Base-by-base conservation (phyloP, 1,139 yeast genomes). In the Hemisphaericaspora lyxosophila region DNA sequence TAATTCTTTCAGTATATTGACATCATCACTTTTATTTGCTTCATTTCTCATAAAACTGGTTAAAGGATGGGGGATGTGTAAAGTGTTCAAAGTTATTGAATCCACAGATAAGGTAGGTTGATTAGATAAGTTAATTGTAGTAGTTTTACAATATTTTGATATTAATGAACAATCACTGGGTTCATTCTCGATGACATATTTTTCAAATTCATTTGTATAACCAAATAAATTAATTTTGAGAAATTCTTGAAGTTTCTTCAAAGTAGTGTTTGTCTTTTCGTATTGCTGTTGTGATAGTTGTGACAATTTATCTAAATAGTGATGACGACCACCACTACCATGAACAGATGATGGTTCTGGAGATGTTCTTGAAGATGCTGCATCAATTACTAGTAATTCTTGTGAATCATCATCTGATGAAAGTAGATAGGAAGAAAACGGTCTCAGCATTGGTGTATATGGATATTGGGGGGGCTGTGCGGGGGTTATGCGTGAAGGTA, bases 11-110 rank as follows among this genome's bases (percentile, higher is more conserved):
- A 57, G 47, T 12, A 73, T 61, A 34, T 59, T 56, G 3, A 52
- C 40, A 32, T 43, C 60, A 20, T 3, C 5, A 20, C 11, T 20
- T 30, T 45, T 57, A 38, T 55, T 62, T 33, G 50, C 58, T 42
- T 58, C 74, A 39, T 75, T 66, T 33, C 64, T 64, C 57, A 73
- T 67, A 45, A 71, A 77, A 40, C 65, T 74, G 18, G 67, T 53
- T 35, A 78, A 57, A 1, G 83, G 83, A 50, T 78, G 83, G 1
- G 76, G 76, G 8, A 76, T 73, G 39, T 69, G 75, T n/a, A 76
- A 46, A 1, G 75, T 57, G 38, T 64, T 65, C 26, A 78, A 49
- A 4, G 67, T 58, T 2, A 78, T 47, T 13, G 59, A 50, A 33
- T 67, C 62, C 5, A 71, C 59, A 5, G 71, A 60, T 29, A 59